Evolutionary conservation across 176 grass and related monocot species (phyloP).

Genomic region (Pontederia crassipes): DNA sequence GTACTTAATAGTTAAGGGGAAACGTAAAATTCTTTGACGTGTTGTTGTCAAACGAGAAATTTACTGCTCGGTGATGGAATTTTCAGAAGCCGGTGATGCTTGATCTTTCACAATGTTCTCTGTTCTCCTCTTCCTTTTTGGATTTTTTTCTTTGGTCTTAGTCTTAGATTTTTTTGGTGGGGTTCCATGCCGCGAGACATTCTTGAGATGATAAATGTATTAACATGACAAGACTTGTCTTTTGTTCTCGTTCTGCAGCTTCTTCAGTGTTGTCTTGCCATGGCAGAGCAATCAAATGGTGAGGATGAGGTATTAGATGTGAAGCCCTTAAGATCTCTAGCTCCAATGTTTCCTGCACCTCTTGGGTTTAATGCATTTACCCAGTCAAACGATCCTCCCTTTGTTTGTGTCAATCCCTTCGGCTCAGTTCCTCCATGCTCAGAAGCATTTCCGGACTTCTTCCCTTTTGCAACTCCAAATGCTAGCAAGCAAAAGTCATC

Average conservation of each 20-base stretch:
- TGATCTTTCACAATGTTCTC: no score
- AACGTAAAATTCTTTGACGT: no score
- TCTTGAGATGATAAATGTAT: no score
- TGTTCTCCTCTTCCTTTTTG: no score
- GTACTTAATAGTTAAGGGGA: no score
- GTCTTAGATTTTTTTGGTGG: no score
- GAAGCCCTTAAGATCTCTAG: constrained; percentile 59
- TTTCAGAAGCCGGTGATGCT: no score
- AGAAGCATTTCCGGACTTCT: constrained; percentile 3
- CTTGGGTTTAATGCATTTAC: constrained; percentile 52
- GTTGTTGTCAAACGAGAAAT: no score
- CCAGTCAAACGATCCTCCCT: constrained; percentile 36
- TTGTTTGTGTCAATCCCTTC: constrained; percentile 44
- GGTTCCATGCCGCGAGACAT: no score
- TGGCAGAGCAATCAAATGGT: constrained; percentile 11
- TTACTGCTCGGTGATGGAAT: no score
- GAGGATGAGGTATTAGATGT: constrained; percentile 49
- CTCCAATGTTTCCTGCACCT: constrained; percentile 82
- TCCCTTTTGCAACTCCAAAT: constrained; percentile 12
- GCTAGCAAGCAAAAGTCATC: neutral
- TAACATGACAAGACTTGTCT: neutral
- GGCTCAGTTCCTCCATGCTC: constrained; percentile 23
- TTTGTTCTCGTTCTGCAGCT: neutral
- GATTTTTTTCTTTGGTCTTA: no score
- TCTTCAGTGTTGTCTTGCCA: constrained; percentile 2